Base-by-base conservation (phyloP, 2,329 filamentous ascomycete genomes). In the Lasiodiplodia citricola region DNA sequence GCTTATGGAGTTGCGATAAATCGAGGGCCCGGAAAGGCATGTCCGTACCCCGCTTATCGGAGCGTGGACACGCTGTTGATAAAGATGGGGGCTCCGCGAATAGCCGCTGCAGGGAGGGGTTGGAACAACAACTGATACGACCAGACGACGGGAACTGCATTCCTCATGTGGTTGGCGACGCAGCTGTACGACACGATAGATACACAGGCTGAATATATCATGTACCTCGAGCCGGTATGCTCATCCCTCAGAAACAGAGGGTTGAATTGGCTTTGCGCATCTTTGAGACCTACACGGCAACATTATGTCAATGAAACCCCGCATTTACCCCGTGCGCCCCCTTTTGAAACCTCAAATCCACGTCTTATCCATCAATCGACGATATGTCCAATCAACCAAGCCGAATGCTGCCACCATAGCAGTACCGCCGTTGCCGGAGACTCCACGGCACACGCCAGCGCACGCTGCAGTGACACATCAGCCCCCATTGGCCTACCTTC, bases 31-130 rank as follows among this genome's bases (percentile, higher is more conserved):
- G 44, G 44, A 47, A 52, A 13, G 31, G 47, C n/a, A 8, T 38
- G 41, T 21, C 23, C 38, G 58, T 28, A 25, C 58, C 44, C 58
- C 44, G 60, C 60, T 52, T 52, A 52, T 64, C 60, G 60, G 58
- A 47, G 23, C 14, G 7, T 64, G 31, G 47, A 64, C 28, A 51
- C 25, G 23, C 18, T 64, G 60, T 47, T 64, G 60, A 41, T 64
- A 64, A 47, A 64, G 60, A 52, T 64, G 60, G 58, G 58, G 58
- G 25, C 28, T 52, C 58, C 58, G 58, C 58, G 58, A 63, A 63
- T 63, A 63, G 58, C 60, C 60, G 60, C 57, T 37, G 55, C n/a
- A 63, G 47, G 52, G 60, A 64, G 60, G 60, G 60, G 60, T 63
- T 16, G 44, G 6, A 38, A 4, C 21, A 14, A 6, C 28, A 14